Evolutionary conservation across 2,329 filamentous ascomycete genomes (phyloP).

Genomic region (Helminthosporium solani): DNA sequence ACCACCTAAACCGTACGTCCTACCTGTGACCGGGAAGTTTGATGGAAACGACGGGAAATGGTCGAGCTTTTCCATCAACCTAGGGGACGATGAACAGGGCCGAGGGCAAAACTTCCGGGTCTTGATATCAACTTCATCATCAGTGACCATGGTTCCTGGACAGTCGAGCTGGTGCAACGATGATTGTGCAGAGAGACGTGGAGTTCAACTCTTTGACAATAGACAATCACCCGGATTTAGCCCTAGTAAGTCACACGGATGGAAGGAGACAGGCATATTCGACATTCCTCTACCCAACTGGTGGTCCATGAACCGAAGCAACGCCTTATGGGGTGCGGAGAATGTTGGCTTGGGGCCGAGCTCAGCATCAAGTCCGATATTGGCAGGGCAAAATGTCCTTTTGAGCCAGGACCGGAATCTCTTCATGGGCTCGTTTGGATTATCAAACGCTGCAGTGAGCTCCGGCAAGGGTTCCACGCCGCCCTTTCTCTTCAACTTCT

Average conservation of each 20-base stretch:
- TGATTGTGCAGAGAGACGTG: slow-evolving; percentile 31
- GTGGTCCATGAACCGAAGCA: slow-evolving; percentile 14
- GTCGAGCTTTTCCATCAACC: slow-evolving; percentile 45
- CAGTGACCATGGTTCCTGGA: slow-evolving; percentile 25
- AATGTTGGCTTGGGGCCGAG: slow-evolving; percentile 31
- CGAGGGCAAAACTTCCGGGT: slow-evolving; percentile 41
- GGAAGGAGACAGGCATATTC: slow-evolving; percentile 17
- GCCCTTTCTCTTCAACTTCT: slow-evolving; percentile 27
- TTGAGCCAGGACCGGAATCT: slow-evolving; percentile 20
- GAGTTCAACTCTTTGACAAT: slow-evolving; percentile 21
- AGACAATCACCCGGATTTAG: slow-evolving; percentile 24
- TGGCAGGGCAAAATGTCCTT: slow-evolving; percentile 22
- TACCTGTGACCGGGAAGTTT: slow-evolving; percentile 24
- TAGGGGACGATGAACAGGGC: slow-evolving; percentile 31
- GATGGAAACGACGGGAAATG: slow-evolving; percentile 47
- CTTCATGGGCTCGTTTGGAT: slow-evolving; percentile 36
- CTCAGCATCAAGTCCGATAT: slow-evolving; percentile 12
- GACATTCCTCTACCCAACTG: slow-evolving; percentile 21
- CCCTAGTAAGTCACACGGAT: slow-evolving; percentile 11
- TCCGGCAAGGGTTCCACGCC: slow-evolving; percentile 6
- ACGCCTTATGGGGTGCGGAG: slow-evolving; percentile 19
- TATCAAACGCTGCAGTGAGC: slow-evolving; percentile 18
- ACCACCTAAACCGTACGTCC: slow-evolving; percentile 13
- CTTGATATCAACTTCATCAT: slow-evolving; percentile 34
- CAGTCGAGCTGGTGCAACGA: slow-evolving; percentile 29